Conservation (phyloP, 345 rosid species). For the Psidium friedrichsthalianum region DNA sequence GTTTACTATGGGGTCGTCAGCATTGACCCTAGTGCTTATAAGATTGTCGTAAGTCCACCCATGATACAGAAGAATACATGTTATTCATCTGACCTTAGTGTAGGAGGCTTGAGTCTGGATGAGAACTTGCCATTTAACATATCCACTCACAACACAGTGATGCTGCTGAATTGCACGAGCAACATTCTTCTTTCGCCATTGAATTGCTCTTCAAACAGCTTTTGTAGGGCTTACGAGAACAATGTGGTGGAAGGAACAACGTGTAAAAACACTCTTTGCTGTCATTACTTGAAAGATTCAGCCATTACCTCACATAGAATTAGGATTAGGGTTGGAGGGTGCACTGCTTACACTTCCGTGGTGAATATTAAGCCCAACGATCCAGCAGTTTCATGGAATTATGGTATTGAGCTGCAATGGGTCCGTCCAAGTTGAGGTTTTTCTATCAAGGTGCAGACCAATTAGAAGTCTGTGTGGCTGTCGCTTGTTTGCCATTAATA, state of each 20-base stretch:
- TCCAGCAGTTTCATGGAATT: slow-evolving; percentile 25
- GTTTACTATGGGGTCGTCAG: slow-evolving; percentile 29
- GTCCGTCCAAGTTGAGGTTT: slow-evolving; percentile 23
- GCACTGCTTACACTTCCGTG: slow-evolving; percentile 43
- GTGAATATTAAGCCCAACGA: slow-evolving; percentile 20
- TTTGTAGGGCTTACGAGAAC: slow-evolving; percentile 41
- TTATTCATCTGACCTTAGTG: slow-evolving; percentile 26
- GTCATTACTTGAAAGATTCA: slow-evolving; percentile 52
- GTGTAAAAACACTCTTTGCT: slow-evolving; percentile 42
- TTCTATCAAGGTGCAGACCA: neutral
- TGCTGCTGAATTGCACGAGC: slow-evolving; percentile 43
- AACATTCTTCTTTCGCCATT: slow-evolving; percentile 31
- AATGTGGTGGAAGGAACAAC: slow-evolving; percentile 10
- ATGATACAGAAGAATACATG: slow-evolving; percentile 19
- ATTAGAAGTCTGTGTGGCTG: neutral
- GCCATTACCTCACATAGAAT: slow-evolving; percentile 39
- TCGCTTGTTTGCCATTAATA: neutral
- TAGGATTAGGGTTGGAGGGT: slow-evolving; percentile 43
- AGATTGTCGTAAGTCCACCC: slow-evolving; percentile 39
- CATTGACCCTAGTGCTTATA: slow-evolving; percentile 19
- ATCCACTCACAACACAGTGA: slow-evolving; percentile 43
- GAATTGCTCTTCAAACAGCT: slow-evolving; percentile 37
- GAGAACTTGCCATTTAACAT: slow-evolving; percentile 49
- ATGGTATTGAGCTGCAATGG: slow-evolving; percentile 58
- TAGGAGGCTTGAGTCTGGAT: slow-evolving; percentile 35